phyloP scores from a whole-genome alignment of 495 filamentous ascomycete species.

The Aspergillus carlsbadensis region DNA sequence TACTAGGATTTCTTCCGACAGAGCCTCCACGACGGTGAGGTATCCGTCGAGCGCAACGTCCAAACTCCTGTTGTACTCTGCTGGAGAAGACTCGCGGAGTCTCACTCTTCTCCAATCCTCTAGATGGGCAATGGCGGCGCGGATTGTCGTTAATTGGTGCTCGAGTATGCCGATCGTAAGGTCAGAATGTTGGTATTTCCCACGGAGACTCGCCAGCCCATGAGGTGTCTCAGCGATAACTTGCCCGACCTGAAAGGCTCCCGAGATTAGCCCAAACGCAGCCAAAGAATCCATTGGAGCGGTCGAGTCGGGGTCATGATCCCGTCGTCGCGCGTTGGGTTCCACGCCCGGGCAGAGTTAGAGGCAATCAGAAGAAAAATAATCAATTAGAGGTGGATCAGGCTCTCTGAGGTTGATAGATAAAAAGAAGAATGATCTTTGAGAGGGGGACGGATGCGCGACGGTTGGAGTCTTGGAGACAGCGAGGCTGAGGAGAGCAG shows the following conservation, averaged over 20 bases:
- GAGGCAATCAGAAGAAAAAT: not conserved
- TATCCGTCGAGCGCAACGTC: conserved; percentile 43
- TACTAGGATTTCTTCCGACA: conserved; percentile 37
- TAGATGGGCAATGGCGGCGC: conserved; percentile 40
- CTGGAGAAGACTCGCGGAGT: conserved; percentile 23
- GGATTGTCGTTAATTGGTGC: conserved; percentile 38
- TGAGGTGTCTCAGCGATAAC: conserved; percentile 34
- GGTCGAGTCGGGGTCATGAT: not conserved
- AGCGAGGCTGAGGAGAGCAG: conserved; percentile 4
- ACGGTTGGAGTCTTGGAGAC: not conserved
- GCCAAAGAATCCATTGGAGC: conserved; percentile 33
- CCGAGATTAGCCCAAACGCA: conserved; percentile 31
- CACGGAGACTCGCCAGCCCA: conserved; percentile 32
- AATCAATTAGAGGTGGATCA: not conserved
- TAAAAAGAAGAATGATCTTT: not conserved
- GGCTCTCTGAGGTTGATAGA: not conserved
- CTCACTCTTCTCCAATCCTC: conserved; percentile 38
- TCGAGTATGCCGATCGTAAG: conserved; percentile 42
- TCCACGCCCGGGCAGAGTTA: not conserved
- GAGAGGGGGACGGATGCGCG: not conserved
- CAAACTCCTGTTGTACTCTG: conserved; percentile 34
- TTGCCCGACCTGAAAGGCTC: conserved; percentile 29
- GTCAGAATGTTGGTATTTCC: conserved; percentile 43
- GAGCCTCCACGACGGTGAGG: conserved; percentile 36
- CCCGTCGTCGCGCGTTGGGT: not conserved